A percentile compares a stretch with the other conserved stretches of the same genome.
Evolutionary conservation across 2,329 filamentous ascomycete species (phyloP).

Genomic region (Hypoxylon sp.): DNA sequence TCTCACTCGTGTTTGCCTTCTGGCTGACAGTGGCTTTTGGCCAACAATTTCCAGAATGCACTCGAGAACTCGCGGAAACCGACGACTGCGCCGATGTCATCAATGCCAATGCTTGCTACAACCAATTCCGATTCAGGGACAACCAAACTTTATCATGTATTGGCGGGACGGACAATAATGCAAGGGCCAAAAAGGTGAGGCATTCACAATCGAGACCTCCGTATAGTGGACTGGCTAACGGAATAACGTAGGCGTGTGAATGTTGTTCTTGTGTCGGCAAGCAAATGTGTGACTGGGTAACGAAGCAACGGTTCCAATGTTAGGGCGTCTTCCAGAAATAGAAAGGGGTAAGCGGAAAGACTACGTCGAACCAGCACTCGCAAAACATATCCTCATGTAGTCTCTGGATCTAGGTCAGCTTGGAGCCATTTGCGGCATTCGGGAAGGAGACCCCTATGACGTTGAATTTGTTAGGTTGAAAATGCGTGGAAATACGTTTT

Average conservation of each 20-base stretch:
- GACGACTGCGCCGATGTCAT: slow-evolving; percentile 59
- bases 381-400: neutral
- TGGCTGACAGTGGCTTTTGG: slow-evolving; percentile 45
- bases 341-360: neutral
- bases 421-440: neutral
- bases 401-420: too few relatives aligned
- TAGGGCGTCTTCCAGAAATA: slow-evolving; percentile 17
- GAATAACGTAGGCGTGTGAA: slow-evolving; percentile 53
- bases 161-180: slow-evolving; percentile 54
- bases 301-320: slow-evolving; percentile 48
- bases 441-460: neutral
- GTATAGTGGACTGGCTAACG: slow-evolving; percentile 9
- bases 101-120: slow-evolving; percentile 60
- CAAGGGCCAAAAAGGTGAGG: slow-evolving; percentile 54
- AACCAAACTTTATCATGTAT: slow-evolving; percentile 57
- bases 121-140: slow-evolving; percentile 56
- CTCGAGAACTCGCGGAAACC: slow-evolving; percentile 54
- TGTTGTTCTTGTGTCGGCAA: slow-evolving; percentile 58
- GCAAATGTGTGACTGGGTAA: slow-evolving; percentile 58
- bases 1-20: slow-evolving; percentile 45
- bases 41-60: slow-evolving; percentile 54
- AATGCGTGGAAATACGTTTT: neutral
- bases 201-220: neutral
- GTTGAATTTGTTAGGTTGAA: neutral
- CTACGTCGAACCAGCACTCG: neutral